Evolutionary conservation across 208 protist species (phyloP), one percentile per base, ranked within the genome.

Genomic region (Phytomonas sp.): DNA sequence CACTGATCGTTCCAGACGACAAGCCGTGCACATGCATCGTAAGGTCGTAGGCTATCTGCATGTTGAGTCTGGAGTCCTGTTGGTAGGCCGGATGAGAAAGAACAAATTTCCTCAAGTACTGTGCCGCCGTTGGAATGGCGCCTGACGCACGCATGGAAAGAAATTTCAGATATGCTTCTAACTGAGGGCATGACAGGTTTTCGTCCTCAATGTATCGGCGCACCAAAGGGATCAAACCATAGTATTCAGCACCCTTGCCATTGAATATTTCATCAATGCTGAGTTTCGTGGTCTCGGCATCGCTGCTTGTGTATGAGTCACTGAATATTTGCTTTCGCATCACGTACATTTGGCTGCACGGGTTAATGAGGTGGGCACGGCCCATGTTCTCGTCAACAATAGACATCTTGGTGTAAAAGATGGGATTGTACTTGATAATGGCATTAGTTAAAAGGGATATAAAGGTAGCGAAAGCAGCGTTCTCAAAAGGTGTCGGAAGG

Each of bases 401-500:
- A 23, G 96, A 97, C 56, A 99, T 88, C 62, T 97, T 98, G 20
- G 99, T 94, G 83, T 99, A 99, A 59, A 99, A 94, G 71, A 93
- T 85, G 20, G 97, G 74, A 66, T 96, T 86, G 74, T 99, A 98
- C 61, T 85, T 92, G 61, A 98, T 82, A 71, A 99, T 99, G 20
- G 91, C 92, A 32, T 93, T 87, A 0, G 96, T 96, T 8, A 99
- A 73, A 9, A 99, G 85, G 13, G 95, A 76, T 23, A 98, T 92
- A 68, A 99, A 98, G 40, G 98, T 88, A 23, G 92, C 89, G 64
- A 98, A 99, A 23, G 98, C 98, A 6, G 98, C 95, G 77, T 99
- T 99, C 84, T 99, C 98, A 79, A 99, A 99, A 62, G 99, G 97
- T 0, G 98, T 99, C 2, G 98, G 83, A 80, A 96, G 88, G 20